Conservation (phyloP, 495 filamentous ascomycete species). For the Penicillium malachiteum region DNA sequence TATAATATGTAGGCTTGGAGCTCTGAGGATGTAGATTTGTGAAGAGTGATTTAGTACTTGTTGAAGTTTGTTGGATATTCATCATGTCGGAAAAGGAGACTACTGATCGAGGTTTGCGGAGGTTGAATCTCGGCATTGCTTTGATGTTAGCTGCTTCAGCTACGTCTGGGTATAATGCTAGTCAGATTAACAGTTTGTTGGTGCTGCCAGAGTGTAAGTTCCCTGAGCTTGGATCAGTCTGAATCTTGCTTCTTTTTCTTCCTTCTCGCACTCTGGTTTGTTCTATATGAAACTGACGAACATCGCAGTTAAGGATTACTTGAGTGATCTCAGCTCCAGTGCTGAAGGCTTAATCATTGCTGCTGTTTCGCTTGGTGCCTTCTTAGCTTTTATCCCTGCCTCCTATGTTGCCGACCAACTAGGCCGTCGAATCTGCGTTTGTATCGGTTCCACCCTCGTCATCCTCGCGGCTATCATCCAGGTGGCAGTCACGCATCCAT, state of each 20-base stretch:
- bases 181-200: conserved; percentile 30
- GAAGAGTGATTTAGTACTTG: neutral
- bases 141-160: conserved; percentile 30
- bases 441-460: conserved; percentile 20
- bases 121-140: conserved; percentile 26
- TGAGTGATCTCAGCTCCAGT: conserved; percentile 18
- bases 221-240: neutral
- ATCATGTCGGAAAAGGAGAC: neutral
- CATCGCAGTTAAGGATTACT: conserved; percentile 17
- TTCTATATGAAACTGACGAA: neutral
- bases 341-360: conserved; percentile 25
- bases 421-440: conserved; percentile 20
- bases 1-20: neutral
- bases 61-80: neutral
- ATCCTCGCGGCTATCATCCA: conserved; percentile 23
- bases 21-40: neutral
- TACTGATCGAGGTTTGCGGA: conserved; percentile 19
- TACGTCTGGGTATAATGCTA: conserved; percentile 28
- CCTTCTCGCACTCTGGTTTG: neutral
- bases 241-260: no score
- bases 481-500: conserved; percentile 16
- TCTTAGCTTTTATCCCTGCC: conserved; percentile 25
- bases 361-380: conserved; percentile 25
- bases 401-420: conserved; percentile 26
- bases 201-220: conserved; percentile 30